These are phyloP conservation scores for Saccharomycopsis sp. DNA, from an alignment of 805 yeast species.

Conservation along the genomic window DNA sequence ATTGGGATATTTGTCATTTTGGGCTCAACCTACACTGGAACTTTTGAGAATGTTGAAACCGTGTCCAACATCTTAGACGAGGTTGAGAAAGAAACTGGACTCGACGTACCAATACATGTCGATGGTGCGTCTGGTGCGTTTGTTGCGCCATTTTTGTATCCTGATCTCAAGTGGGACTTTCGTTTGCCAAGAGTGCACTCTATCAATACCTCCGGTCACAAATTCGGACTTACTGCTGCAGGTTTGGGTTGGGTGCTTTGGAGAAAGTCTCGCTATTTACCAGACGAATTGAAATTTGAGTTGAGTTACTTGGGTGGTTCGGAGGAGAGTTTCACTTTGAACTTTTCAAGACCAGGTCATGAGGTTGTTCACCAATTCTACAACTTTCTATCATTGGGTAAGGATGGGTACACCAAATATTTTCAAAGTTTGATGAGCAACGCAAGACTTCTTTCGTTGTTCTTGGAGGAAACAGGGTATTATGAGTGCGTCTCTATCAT, in stretches of 20 bases:
- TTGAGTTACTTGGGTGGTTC: slow-evolving; percentile 80
- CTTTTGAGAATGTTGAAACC: slow-evolving; percentile 66
- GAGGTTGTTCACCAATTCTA: slow-evolving; percentile 84
- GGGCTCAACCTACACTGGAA: slow-evolving; percentile 92
- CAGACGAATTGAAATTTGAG: slow-evolving; percentile 65
- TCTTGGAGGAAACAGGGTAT: slow-evolving; percentile 54
- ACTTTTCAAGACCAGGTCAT: slow-evolving; percentile 89
- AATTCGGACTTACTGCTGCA: slow-evolving; percentile 82
- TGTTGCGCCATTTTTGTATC: slow-evolving; percentile 76
- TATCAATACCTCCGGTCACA: slow-evolving; percentile 88
- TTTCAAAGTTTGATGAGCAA: slow-evolving; percentile 58
- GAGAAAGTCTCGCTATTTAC: slow-evolving; percentile 55
- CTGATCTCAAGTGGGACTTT: slow-evolving; percentile 80
- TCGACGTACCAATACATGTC: slow-evolving; percentile 73
- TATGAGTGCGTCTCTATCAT: slow-evolving; percentile 71
- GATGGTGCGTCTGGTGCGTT: slow-evolving; percentile 93
- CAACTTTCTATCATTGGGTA: slow-evolving; percentile 65
- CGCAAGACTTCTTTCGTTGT: slow-evolving; percentile 57
- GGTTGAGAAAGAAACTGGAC: slow-evolving; percentile 56
- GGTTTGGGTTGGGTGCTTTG: slow-evolving; percentile 92
- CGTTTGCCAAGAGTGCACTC: slow-evolving; percentile 65
- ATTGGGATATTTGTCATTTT: slow-evolving; percentile 83
- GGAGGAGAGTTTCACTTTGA: slow-evolving; percentile 78
- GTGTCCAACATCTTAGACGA: slow-evolving; percentile 61
- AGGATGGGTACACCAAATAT: slow-evolving; percentile 55